Evolutionary conservation across 306 rosid species (phyloP).

Genomic region (Abrus precatorius): DNA sequence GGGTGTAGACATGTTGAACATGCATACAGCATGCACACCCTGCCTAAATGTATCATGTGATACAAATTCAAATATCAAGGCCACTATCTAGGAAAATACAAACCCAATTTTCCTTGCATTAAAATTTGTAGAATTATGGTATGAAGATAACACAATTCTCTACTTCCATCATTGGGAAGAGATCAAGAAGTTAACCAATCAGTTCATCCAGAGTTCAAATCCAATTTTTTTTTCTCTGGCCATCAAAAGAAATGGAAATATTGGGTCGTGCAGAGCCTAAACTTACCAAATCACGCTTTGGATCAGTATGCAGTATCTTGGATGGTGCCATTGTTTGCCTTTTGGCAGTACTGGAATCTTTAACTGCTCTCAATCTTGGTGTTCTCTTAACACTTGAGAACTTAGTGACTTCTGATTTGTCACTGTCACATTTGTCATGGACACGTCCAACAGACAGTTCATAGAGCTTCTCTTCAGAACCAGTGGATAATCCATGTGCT

Average conservation of each 20-base stretch:
- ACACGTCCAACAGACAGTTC: constrained; percentile 54
- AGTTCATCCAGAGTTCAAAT: not conserved
- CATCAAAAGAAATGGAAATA: constrained; percentile 32
- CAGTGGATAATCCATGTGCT: constrained; percentile 54
- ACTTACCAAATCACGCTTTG: constrained; percentile 73
- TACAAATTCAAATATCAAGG: constrained; percentile 18
- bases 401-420: constrained; percentile 61
- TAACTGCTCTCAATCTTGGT: constrained; percentile 55
- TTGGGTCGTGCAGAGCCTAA: not conserved
- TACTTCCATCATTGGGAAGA: constrained; percentile 14
- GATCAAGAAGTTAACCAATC: not conserved
- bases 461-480: constrained; percentile 53
- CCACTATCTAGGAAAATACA: not conserved
- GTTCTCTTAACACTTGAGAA: constrained; percentile 58
- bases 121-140: constrained; percentile 8
- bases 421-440: constrained; percentile 45
- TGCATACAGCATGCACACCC: not conserved
- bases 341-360: constrained; percentile 59
- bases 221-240: not conserved
- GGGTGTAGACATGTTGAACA: constrained; percentile 12
- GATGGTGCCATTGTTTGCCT: constrained; percentile 55
- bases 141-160: constrained; percentile 9
- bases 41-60: constrained; percentile 7
- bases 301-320: constrained; percentile 47
- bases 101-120: not conserved